Evolutionary conservation across 352 stramenopile species (phyloP), one percentile per base, ranked within the genome.

Genomic region (Globisporangium perplexum): DNA sequence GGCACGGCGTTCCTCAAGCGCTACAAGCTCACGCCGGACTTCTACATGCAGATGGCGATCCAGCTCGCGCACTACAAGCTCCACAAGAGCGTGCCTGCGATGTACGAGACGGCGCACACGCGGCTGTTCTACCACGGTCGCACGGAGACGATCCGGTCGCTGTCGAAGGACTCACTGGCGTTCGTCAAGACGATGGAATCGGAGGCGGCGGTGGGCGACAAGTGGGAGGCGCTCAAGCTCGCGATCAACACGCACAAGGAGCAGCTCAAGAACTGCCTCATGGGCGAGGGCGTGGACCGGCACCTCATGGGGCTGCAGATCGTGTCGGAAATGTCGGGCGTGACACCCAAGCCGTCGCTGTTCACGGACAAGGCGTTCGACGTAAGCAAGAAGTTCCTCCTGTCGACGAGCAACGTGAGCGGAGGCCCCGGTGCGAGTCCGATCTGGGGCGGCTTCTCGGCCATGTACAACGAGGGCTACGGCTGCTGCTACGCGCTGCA

Each of bases 21-120:
- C 23, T 96, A 94, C 72, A 97, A 97, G 57, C 82, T 97, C 53
- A 98, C 93, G 36, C 96, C 96, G 10, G 96, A 99, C 71, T 97
- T 97, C 31, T 98, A 96, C 69, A 95, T 98, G 67, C 96, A 99
- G 77, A 78, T 91, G 68, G 95, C 93, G 23, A 98, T 98, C 54
- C 96, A 99, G 69, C 73, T 99, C n/a, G 96, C 93, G 3, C 94
- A 97, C 44, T 98, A 96, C 74, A 96, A 97, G 62, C 93, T 98
- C 59, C 97, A 97, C 77, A 83, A 87, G 31, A 66, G 84, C 59
- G 77, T 98, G 45, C 93, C 90, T 30, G 95, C 93, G 18, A 97
- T 98, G 7, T 99, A 99, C 65, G 96, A 99, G 74, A 97, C 96
- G 15, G 96, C 92, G 18, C 96, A 99, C 77, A 97, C 96, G 60